phyloP scores from a whole-genome alignment of 768 basidiomycete genomes.

The Fibroporia radiculosa region DNA sequence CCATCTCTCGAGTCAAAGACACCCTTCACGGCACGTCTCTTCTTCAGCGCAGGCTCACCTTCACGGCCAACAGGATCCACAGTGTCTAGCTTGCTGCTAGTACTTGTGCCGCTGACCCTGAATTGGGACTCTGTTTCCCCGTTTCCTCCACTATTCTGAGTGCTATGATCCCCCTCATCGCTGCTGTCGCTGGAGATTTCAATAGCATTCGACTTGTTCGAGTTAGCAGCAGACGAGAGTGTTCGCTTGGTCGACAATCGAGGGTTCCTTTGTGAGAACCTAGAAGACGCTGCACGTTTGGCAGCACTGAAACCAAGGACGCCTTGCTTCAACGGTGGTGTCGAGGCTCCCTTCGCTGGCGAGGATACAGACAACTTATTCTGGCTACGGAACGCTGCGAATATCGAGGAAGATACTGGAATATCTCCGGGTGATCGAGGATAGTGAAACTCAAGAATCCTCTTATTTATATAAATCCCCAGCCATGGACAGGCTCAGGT shows the following conservation, averaged over 20 bases:
- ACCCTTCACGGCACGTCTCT: not conserved
- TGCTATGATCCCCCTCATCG: not conserved
- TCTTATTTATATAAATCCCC: too few relatives aligned
- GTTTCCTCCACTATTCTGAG: not conserved
- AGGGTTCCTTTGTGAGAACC: not conserved
- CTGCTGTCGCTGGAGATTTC: slow-evolving; percentile 1
- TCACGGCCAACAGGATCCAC: not conserved
- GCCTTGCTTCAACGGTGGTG: slow-evolving; percentile 2
- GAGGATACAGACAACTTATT: not conserved
- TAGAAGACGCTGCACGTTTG: slow-evolving; percentile 1
- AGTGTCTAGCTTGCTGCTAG: too few relatives aligned
- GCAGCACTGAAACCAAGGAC: not conserved
- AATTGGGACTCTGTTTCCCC: not conserved
- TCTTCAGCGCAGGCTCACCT: not conserved
- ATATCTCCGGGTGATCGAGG: too few relatives aligned
- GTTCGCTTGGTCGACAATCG: not conserved
- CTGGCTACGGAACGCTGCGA: too few relatives aligned
- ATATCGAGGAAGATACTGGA: too few relatives aligned
- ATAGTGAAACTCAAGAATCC: too few relatives aligned
- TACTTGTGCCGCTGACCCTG: not conserved
- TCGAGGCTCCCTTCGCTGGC: not conserved
- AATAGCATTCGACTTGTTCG: not conserved
- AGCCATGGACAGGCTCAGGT: too few relatives aligned
- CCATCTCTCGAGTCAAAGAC: slow-evolving; percentile 4
- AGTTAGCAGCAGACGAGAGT: not conserved